Conservation (phyloP, 805 yeast species). For the Lachancea cidri region DNA sequence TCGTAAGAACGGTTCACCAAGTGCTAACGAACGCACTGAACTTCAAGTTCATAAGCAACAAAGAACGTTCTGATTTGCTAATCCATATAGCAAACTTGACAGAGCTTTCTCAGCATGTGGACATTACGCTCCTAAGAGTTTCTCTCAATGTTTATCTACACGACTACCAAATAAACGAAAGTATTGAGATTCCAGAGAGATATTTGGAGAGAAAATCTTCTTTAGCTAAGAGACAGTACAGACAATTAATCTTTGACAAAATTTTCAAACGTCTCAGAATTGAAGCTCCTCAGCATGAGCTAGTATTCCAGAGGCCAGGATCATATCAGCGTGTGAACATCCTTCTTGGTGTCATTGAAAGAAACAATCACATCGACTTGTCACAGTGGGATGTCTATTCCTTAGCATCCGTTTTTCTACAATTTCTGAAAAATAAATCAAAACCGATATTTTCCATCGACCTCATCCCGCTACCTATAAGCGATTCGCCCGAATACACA, state of each 20-base stretch:
- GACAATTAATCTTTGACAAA: slow-evolving; percentile 43
- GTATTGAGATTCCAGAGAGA: slow-evolving; percentile 43
- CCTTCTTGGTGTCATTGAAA: slow-evolving; percentile 43
- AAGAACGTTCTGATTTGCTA: slow-evolving; percentile 15
- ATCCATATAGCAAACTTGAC: slow-evolving; percentile 45
- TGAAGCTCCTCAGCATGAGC: slow-evolving; percentile 40
- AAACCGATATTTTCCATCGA: slow-evolving; percentile 49
- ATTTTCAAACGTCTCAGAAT: slow-evolving; percentile 43
- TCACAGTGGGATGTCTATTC: slow-evolving; percentile 59
- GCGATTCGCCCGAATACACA: slow-evolving; percentile 45
- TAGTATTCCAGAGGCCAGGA: slow-evolving; percentile 55
- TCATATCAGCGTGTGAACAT: slow-evolving; percentile 42
- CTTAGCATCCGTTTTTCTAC: slow-evolving; percentile 38
- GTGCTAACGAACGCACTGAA: slow-evolving; percentile 59
- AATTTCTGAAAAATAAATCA: slow-evolving; percentile 48
- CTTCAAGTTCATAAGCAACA: slow-evolving; percentile 37
- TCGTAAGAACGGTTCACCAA: slow-evolving; percentile 71
- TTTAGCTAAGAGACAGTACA: slow-evolving; percentile 32
- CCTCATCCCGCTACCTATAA: slow-evolving; percentile 47
- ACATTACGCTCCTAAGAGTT: slow-evolving; percentile 70
- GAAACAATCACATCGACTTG: slow-evolving; percentile 54
- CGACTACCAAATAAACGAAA: slow-evolving; percentile 50
- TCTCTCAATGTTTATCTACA: slow-evolving; percentile 70
- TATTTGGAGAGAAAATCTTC: slow-evolving; percentile 28
- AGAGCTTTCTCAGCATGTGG: slow-evolving; percentile 57